Conservation (phyloP, 1,284 basidiomycete genomes). For the Pseudozyma sp. region DNA sequence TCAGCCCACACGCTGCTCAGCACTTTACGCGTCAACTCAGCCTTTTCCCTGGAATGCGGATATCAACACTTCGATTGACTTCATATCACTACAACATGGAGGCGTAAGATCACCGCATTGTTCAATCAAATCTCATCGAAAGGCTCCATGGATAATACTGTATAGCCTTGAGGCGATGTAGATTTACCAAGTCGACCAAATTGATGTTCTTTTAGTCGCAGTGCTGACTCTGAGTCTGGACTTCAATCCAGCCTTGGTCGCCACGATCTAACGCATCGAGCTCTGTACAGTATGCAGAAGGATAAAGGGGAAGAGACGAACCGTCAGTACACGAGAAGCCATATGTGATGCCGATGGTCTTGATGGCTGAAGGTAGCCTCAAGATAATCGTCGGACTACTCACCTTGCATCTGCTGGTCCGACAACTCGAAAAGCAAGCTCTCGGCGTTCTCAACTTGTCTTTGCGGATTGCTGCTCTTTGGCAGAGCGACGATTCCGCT, state of each 20-base stretch:
- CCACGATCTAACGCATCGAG: conserved; percentile 38
- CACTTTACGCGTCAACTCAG: conserved; percentile 7
- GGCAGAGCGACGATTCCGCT: conserved; percentile 53
- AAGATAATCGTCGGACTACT: conserved; percentile 3
- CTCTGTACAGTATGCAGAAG: conserved; percentile 7
- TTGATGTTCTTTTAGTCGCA: conserved; percentile 14
- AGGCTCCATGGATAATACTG: too few relatives aligned
- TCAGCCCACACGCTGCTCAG: not conserved
- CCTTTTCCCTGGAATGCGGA: not conserved
- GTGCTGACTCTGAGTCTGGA: conserved; percentile 37
- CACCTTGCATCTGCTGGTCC: conserved; percentile 74
- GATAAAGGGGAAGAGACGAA: not conserved
- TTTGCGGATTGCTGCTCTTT: conserved; percentile 73
- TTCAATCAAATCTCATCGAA: not conserved
- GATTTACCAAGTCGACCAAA: too few relatives aligned
- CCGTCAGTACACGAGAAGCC: not conserved
- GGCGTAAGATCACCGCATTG: not conserved
- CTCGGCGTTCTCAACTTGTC: conserved; percentile 79
- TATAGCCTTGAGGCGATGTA: too few relatives aligned
- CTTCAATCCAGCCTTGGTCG: conserved; percentile 45
- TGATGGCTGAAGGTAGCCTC: not conserved
- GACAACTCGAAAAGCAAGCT: conserved; percentile 79
- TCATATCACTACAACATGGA: not conserved
- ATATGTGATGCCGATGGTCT: not conserved
- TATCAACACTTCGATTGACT: conserved; percentile 11